Base-by-base conservation (phyloP, 2,329 filamentous ascomycete species). In the Cladosporium oxysporum region DNA sequence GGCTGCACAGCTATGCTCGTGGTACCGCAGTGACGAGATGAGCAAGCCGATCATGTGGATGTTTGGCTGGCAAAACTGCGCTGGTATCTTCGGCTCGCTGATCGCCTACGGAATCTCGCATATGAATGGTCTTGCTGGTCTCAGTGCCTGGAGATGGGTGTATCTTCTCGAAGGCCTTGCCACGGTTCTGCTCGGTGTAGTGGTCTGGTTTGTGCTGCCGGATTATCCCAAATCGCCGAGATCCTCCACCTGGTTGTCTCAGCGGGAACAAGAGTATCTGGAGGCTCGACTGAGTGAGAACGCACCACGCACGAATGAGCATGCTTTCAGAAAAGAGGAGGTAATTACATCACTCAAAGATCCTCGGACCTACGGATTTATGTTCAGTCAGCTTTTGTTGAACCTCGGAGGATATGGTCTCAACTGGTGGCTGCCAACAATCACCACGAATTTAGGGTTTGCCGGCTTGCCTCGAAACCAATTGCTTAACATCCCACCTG, bases 131-230 rank as follows among this genome's bases (percentile, higher is more conserved):
- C 41, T 62, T 21, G 49, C 33, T 14, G 60, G 60, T 18, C 28
- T 62, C 16, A 53, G 47, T 12, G 60, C 60, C 26, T 62, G 60
- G 60, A 23, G 60, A 21, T 62, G 60, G 60, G 60, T 55, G 2
- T 62, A 62, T 16, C 33, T 62, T 10, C 47, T 62, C 5, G 83
- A 86, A 71, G 83, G 83, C 3, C 74, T 83, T 29, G 71, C 78
- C 14, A 86, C 84, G 0, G 75, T 85, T 8, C 59, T 82, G 1
- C 57, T 83, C 0, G 82, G 84, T 8, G 70, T 83, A 4, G 71
- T 78, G 5, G 79, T 86, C 14, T 85, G 82, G 75, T 85, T 87
- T 61, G 63, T 83, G 0, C 76, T 87, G 0, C 84, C 84, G 0
- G 83, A 87, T 68, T 55, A 62, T 33, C 60, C 60, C 18, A 62